Base-by-base conservation (phyloP, 306 rosid genomes). In the Rosa persica region DNA sequence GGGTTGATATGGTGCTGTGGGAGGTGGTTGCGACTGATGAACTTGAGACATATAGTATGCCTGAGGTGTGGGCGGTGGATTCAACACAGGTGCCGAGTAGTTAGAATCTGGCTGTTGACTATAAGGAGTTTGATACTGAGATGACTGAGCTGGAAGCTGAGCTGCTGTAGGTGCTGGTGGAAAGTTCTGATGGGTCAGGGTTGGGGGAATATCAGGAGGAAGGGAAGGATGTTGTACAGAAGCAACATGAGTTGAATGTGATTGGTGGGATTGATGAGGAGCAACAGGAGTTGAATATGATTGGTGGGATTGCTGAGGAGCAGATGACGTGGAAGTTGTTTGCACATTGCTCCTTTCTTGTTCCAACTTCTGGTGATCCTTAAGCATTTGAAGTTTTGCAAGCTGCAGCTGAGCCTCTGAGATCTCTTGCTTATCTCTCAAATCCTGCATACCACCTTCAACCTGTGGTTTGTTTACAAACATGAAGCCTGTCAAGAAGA, bases 371-470 rank as follows among this genome's bases (percentile, higher is more conserved):
- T 82, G 64, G 8, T 51, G 17, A 42, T 16, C 71, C 78, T 73
- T 74, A 13, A 43, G 22, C 52, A 79, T 67, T 77, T 85, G 81
- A 73, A 85, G 84, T 79, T 76, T 85, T 3, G 82, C 80, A 38
- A 79, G 75, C 73, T 69, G 79, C 43, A 70, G 66, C 57, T 69
- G 82, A 71, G 80, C 76, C 68, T 79, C 84, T 52, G 82, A 49
- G 64, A 82, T 82, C 68, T 85, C 89, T 43, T 73, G 86, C 42
- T 82, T 79, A 77, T 85, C 86, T 39, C 78, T 82, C 67, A 85
- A 79, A 75, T 79, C 86, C 57, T 60, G 78, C 79, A 85, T 47
- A 52, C 82, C 86, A 52, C 75, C 52, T 69, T 79, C 86, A 73
- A 82, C 78, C 88, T 85, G 78, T 61, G 52, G 34, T 30, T 52